Percentiles rank a stretch among this genome's conserved stretches.
Conservation (phyloP, 2,329 filamentous ascomycete species). For the Clonostachys rhizophaga region DNA sequence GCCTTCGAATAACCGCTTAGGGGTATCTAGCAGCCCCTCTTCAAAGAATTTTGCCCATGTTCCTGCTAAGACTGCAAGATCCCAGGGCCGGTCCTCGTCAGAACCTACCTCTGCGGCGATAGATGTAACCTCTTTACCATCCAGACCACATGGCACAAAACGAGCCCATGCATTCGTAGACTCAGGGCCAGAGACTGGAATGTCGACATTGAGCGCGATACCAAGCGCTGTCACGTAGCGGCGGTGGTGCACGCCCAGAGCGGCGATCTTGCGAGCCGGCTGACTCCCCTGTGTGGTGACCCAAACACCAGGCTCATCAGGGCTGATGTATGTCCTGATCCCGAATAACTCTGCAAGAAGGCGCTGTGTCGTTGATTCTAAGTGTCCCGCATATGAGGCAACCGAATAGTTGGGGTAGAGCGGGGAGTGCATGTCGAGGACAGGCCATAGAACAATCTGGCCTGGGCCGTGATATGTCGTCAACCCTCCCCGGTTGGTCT, state of each 20-base stretch:
- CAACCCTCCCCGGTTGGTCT: constrained; percentile 79
- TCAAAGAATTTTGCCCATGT: constrained; percentile 26
- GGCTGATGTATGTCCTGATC: constrained; percentile 50
- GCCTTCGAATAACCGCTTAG: constrained; percentile 8
- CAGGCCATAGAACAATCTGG: constrained; percentile 87
- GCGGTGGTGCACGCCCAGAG: constrained; percentile 85
- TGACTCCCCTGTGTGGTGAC: constrained; percentile 25
- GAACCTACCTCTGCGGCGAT: constrained; percentile 47
- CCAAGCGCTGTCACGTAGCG: constrained; percentile 82
- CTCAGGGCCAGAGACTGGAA: constrained; percentile 40
- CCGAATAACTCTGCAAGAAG: constrained; percentile 53
- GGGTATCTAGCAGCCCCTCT: constrained; percentile 19
- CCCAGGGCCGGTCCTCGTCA: constrained; percentile 9
- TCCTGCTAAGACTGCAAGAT: constrained; percentile 18
- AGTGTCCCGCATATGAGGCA: constrained; percentile 68
- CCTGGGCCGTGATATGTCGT: constrained; percentile 95
- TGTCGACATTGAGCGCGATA: constrained; percentile 72
- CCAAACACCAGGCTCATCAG: constrained; percentile 88
- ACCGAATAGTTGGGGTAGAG: constrained; percentile 59
- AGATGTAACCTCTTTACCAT: constrained; percentile 75
- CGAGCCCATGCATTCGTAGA: constrained; percentile 52
- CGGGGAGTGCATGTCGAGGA: constrained; percentile 69
- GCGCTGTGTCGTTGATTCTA: constrained; percentile 73
- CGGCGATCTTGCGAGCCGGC: constrained; percentile 71
- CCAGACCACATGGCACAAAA: constrained; percentile 87